Evolutionary conservation across 805 yeast species (phyloP).

Genomic region (Candida hispaniensis): DNA sequence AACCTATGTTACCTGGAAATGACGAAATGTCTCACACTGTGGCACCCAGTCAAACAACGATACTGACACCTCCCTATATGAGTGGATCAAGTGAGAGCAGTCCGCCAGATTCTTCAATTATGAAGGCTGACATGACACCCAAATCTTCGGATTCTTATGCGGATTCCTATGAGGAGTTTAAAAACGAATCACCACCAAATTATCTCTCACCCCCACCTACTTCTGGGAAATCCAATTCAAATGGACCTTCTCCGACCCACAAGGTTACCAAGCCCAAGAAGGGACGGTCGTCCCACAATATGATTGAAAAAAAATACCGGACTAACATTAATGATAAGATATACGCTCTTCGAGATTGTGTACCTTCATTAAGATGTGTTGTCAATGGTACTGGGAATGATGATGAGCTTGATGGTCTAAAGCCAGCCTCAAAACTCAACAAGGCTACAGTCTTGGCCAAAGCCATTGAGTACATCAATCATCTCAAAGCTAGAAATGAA

Average conservation of each 20-base stretch:
- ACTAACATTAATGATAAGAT: conserved; percentile 68
- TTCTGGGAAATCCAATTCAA: not conserved
- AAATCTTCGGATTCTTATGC: not conserved
- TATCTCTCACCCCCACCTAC: not conserved
- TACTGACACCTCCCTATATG: too few relatives aligned
- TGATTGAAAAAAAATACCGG: conserved; percentile 72
- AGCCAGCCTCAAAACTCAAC: conserved; percentile 65
- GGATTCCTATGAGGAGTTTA: not conserved
- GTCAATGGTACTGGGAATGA: conserved; percentile 36
- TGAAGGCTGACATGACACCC: too few relatives aligned
- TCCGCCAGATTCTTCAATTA: too few relatives aligned
- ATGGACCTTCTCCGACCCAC: conserved; percentile 16
- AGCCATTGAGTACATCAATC: conserved; percentile 70
- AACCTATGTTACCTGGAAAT: too few relatives aligned
- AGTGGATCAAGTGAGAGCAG: too few relatives aligned
- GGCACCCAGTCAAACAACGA: too few relatives aligned
- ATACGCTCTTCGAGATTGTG: conserved; percentile 58
- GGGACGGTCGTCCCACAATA: conserved; percentile 57
- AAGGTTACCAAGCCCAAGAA: conserved; percentile 28
- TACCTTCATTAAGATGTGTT: conserved; percentile 63
- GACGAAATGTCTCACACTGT: too few relatives aligned
- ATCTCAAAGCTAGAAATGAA: conserved; percentile 51
- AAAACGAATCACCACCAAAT: not conserved
- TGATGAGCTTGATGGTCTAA: conserved; percentile 55
- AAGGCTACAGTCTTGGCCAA: conserved; percentile 70